Evolutionary conservation across 2,329 filamentous ascomycete species (phyloP), one percentile per base, ranked within the genome.

Genomic region (Pestalotiopsis sp.): DNA sequence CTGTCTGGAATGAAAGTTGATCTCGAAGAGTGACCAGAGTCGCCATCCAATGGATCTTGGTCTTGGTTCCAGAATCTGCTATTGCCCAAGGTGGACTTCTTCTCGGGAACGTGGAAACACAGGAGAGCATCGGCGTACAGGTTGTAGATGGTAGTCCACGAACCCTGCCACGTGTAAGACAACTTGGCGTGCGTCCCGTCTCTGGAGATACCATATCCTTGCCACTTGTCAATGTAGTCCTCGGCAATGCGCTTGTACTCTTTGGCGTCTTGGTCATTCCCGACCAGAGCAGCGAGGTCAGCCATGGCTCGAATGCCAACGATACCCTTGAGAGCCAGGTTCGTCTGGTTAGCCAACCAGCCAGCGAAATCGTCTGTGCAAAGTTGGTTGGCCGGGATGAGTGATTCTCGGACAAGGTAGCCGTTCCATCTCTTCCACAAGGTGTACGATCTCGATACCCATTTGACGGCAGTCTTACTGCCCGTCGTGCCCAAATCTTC

Each of bases 81-180:
- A 68, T 61, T 66, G 68, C 63, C 70, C 5, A 64, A 20, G 3
- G 70, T 71, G 11, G 73, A 66, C 62, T 70, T 69, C 31, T 73
- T 70, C 13, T 73, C 74, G 17, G 76, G 76, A 63, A 82, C 84
- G 75, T 95, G 92, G 83, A 96, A 96, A 81, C 93, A 96, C 41
- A 96, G 87, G 25, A 95, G 89, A 86, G 74, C 77, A 76, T 94
- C 92, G 27, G 92, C 91, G 79, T 91, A 95, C 13, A 94, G 85
- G 72, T 93, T 93, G 80, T 95, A 95, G 25, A 94, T 84, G 0
- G 92, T 94, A 6, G 92, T 94, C 92, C 92, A 95, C 64, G 91
- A 93, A 14, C 92, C 92, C 72, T 92, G 92, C 92, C 92, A 94
- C 70, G 93, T 87, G 76, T 95, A 95, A 3, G 92, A 90, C 38